Evolutionary conservation across 1,139 yeast species (phyloP), one percentile per base, ranked within the genome.

Genomic region (Lodderomyces margitis): DNA sequence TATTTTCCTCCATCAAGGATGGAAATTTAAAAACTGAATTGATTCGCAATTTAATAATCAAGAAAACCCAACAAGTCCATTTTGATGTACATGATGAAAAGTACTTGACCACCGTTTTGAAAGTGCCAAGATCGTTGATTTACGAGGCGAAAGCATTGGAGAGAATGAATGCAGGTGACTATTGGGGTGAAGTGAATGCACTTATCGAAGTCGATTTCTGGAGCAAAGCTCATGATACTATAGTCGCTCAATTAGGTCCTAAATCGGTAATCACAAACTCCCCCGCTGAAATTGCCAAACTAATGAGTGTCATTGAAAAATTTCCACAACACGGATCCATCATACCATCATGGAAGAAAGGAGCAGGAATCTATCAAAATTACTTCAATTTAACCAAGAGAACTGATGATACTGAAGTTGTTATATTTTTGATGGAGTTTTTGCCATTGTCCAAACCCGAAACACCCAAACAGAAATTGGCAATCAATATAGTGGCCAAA

Each of bases 181-280:
- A 67, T 49, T 69, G 81, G 66, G 68, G 73, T 8, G 91, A 88
- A 49, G 79, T 83, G 2, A 68, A 73, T 38, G 78, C 83, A 17
- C 73, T 85, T 38, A 61, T 87, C 2, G 70, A 68, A n/a, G 95
- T 95, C 0, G 67, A 66, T 12, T 59, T 75, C 38, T 78, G 79
- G 70, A 68, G 64, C 1, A 80, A 78, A 36, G 96, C 96, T 0
- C 95, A 87, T 52, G 59, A 63, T 1, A 66, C 79, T 0, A 66
- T 87, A 4, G 55, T 80, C 3, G 55, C 64, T 3, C 59, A 70
- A 12, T 83, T 89, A 31, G 97, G 92, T 0, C 97, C 98, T 9
- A 54, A 61, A 36, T 72, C 80, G 21, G 74, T 83, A 23, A 74
- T 86, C 21, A 66, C 74, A 11, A 66, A 73, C 43, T 63, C 70